Evolutionary conservation across 345 rosid genomes (phyloP).

Genomic region (Populus tremula): DNA sequence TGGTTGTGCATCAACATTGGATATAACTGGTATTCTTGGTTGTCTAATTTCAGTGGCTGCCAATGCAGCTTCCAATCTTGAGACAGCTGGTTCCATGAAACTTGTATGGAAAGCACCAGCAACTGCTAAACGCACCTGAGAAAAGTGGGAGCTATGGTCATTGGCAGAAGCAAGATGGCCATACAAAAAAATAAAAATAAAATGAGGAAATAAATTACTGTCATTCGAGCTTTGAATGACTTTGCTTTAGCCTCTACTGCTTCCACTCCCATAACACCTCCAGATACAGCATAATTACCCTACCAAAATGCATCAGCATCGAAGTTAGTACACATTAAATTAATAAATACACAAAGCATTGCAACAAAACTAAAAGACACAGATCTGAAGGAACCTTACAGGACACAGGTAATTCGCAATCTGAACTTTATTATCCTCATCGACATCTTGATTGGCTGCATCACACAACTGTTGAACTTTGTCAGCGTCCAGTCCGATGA

Average conservation of each 20-base stretch:
- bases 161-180: not conserved
- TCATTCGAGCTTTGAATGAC: conserved; percentile 94
- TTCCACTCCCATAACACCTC: conserved; percentile 89
- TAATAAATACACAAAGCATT: not conserved
- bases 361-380: not conserved
- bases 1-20: conserved; percentile 91
- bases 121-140: conserved; percentile 91
- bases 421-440: conserved; percentile 75
- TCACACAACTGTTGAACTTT: conserved; percentile 86
- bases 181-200: not conserved
- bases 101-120: conserved; percentile 96
- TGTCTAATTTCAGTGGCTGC: conserved; percentile 63
- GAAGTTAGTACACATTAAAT: not conserved
- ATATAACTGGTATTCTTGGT: conserved; percentile 94
- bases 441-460: conserved; percentile 91
- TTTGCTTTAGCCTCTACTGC: conserved; percentile 91
- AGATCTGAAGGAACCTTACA: conserved; percentile 38
- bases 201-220: conserved; percentile 37
- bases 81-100: conserved; percentile 97
- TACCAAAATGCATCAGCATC: conserved; percentile 15
- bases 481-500: conserved; percentile 81
- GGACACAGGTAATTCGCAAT: conserved; percentile 88
- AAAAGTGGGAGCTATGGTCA: conserved; percentile 7
- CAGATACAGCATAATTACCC: conserved; percentile 98
- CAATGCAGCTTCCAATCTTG: conserved; percentile 88